A percentile compares a stretch with the other conserved stretches of the same genome.
phyloP scores from a whole-genome alignment of 768 basidiomycete genomes.

The Fomitopsis serialis region DNA sequence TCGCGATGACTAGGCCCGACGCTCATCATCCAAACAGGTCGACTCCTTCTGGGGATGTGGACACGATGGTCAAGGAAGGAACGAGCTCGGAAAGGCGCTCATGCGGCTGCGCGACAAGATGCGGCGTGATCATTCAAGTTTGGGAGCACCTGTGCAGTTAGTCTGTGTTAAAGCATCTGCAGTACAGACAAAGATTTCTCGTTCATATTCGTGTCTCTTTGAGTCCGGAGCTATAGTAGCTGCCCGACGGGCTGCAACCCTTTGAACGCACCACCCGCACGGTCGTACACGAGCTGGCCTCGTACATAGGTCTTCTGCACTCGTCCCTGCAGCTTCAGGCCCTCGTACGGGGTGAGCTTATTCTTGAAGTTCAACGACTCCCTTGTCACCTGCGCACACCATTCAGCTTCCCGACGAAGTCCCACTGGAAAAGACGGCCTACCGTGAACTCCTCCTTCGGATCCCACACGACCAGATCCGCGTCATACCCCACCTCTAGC shows the following conservation, averaged over 20 bases:
- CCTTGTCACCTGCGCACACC: slow-evolving; percentile 55
- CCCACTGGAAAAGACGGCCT: too few relatives aligned
- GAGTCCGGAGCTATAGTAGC: slow-evolving; percentile 6
- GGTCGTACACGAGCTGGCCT: slow-evolving; percentile 63
- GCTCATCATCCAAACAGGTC: slow-evolving; percentile 42
- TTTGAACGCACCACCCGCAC: slow-evolving; percentile 22
- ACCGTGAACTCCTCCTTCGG: slow-evolving; percentile 44
- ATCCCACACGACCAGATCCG: slow-evolving; percentile 85
- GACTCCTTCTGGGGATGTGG: slow-evolving; percentile 72
- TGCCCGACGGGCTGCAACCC: slow-evolving; percentile 12
- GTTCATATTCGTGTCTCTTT: neutral
- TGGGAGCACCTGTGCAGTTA: neutral
- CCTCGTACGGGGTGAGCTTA: slow-evolving; percentile 88
- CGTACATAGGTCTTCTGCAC: slow-evolving; percentile 79
- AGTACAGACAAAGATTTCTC: too few relatives aligned
- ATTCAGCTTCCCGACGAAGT: too few relatives aligned
- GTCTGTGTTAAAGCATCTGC: neutral
- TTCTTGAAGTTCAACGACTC: slow-evolving; percentile 85
- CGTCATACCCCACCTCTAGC: slow-evolving; percentile 71
- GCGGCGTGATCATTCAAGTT: slow-evolving; percentile 12
- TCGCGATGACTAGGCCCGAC: neutral
- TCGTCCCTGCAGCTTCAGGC: slow-evolving; percentile 63
- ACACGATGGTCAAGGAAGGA: slow-evolving; percentile 40
- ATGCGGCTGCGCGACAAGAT: slow-evolving; percentile 48
- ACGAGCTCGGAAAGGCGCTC: slow-evolving; percentile 61